These are phyloP conservation scores for Fagus sylvatica DNA, from an alignment of 306 rosid genomes.

Conservation along the genomic window DNA sequence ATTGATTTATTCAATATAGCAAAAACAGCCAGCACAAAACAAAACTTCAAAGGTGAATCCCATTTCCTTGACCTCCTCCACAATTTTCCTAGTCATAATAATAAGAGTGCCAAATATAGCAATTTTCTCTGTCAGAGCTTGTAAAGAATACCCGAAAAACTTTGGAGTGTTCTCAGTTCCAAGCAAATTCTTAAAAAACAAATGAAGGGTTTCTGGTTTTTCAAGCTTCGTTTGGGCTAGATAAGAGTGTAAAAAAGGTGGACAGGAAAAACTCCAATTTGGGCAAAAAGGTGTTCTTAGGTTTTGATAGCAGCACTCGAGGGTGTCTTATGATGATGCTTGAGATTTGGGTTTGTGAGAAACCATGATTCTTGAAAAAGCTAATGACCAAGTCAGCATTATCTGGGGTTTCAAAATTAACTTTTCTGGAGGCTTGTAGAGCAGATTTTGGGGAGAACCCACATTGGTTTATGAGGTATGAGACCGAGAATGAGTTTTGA, in stretches of 20 bases:
- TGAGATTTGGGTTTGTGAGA: not conserved
- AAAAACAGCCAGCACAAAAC: slow-evolving; percentile 26
- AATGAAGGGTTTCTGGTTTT: no score
- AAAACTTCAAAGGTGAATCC: slow-evolving; percentile 26
- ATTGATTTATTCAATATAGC: slow-evolving; percentile 26
- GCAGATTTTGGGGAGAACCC: slow-evolving; percentile 37
- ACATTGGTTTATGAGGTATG: not conserved
- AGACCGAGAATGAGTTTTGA: no score
- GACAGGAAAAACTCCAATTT: slow-evolving; percentile 12
- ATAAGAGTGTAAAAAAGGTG: no score
- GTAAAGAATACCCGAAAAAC: no score
- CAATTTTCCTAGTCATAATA: slow-evolving; percentile 9
- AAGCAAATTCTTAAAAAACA: no score
- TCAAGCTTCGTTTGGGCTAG: no score
- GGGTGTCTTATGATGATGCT: not conserved
- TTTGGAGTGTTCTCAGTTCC: no score
- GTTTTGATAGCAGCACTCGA: not conserved
- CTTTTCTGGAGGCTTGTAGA: slow-evolving; percentile 14
- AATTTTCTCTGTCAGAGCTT: no score
- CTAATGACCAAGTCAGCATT: not conserved
- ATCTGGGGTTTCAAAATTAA: slow-evolving; percentile 14
- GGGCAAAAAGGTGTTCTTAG: not conserved
- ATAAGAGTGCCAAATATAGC: no score
- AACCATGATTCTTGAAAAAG: not conserved
- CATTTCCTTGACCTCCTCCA: slow-evolving; percentile 33